Conservation (phyloP, 2,329 filamentous ascomycete species). For the Thielaviopsis ethacetica region DNA sequence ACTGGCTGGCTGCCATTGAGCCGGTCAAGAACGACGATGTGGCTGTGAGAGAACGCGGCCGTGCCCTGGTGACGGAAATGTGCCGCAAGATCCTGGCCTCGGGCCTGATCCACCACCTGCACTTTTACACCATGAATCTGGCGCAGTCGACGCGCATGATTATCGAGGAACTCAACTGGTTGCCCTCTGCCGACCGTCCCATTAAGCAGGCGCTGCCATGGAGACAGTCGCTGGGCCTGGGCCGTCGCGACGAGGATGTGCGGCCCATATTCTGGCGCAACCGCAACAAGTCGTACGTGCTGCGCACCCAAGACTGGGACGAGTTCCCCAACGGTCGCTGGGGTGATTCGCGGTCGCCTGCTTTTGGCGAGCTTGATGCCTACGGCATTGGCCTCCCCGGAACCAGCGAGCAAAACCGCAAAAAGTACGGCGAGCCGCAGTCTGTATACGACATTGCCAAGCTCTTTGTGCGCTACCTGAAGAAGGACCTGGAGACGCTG, state of each 20-base stretch:
- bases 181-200: conserved; percentile 61
- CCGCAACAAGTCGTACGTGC: conserved; percentile 86
- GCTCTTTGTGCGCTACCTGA: conserved; percentile 73
- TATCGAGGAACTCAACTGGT: conserved; percentile 71
- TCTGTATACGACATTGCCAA: conserved; percentile 65
- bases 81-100: conserved; percentile 70
- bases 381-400: conserved; percentile 90
- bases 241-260: conserved; percentile 83
- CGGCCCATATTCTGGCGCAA: conserved; percentile 98
- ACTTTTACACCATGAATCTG: conserved; percentile 99
- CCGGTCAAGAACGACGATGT: conserved; percentile 95
- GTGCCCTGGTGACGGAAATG: conserved; percentile 73
- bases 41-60: conserved; percentile 78
- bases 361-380: conserved; percentile 86
- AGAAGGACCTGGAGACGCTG: conserved; percentile 62
- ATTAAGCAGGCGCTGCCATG: conserved; percentile 85
- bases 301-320: conserved; percentile 95
- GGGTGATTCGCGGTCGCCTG: conserved; percentile 92
- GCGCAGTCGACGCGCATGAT: conserved; percentile 89
- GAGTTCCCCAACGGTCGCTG: conserved; percentile 98
- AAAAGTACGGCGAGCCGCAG: conserved; percentile 79
- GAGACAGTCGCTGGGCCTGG: conserved; percentile 83
- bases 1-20: conserved; percentile 70
- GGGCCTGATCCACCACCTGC: conserved; percentile 64
- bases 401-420: conserved; percentile 88